Evolutionary conservation across 2,329 filamentous ascomycete genomes (phyloP).

Genomic region (Claviceps purpurea): DNA sequence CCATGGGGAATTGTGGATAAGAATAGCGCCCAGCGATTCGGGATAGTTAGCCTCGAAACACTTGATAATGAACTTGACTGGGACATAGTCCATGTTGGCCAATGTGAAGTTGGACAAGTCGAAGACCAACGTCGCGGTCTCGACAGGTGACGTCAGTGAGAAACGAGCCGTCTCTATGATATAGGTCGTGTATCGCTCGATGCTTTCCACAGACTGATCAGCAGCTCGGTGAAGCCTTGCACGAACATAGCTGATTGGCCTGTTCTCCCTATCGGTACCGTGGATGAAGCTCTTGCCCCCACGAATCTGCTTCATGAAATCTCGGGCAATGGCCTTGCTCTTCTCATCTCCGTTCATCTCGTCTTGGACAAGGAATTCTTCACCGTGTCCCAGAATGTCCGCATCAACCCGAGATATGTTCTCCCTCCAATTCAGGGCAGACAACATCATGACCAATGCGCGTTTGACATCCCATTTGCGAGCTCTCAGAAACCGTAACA

Average conservation of each 20-base stretch:
- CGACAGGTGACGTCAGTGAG: slow-evolving; percentile 6
- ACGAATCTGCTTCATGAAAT: slow-evolving; percentile 23
- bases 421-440: slow-evolving; percentile 23
- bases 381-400: slow-evolving; percentile 20
- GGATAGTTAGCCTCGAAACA: slow-evolving; percentile 70
- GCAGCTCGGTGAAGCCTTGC: slow-evolving; percentile 20
- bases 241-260: slow-evolving; percentile 24
- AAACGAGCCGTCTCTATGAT: slow-evolving; percentile 21
- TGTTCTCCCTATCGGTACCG: slow-evolving; percentile 20
- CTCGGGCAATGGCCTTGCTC: slow-evolving; percentile 3
- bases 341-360: slow-evolving; percentile 14
- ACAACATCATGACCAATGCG: slow-evolving; percentile 25
- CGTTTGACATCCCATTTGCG: slow-evolving; percentile 27
- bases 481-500: slow-evolving; percentile 27
- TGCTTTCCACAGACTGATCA: slow-evolving; percentile 18
- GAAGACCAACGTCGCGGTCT: slow-evolving; percentile 40
- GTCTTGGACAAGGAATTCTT: slow-evolving; percentile 16
- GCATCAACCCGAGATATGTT: slow-evolving; percentile 18
- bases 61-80: slow-evolving; percentile 68
- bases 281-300: slow-evolving; percentile 26
- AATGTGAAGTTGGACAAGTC: slow-evolving; percentile 60
- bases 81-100: slow-evolving; percentile 64
- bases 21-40: slow-evolving; percentile 54
- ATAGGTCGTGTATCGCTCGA: slow-evolving; percentile 26
- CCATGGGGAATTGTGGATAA: slow-evolving; percentile 66